A percentile compares a stretch with the other conserved stretches of the same genome.
phyloP scores from a whole-genome alignment of 768 basidiomycete genomes.

The Termitomyces heimii region DNA sequence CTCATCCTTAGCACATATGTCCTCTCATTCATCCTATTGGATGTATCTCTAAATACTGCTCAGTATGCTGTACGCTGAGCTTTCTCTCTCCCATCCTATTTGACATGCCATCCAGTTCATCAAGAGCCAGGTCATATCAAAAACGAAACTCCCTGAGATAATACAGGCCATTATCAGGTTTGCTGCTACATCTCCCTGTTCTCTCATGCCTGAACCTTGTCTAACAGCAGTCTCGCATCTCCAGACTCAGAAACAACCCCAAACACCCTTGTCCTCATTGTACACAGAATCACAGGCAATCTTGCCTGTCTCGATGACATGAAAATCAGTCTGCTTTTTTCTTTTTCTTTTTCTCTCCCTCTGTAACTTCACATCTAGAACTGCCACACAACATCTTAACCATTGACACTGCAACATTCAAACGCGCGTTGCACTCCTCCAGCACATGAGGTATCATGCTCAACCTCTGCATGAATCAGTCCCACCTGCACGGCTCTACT shows the following conservation, averaged over 20 bases:
- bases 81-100: background rate
- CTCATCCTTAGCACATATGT: conserved; percentile 69
- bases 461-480: conserved; percentile 49
- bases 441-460: conserved; percentile 58
- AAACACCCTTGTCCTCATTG: conserved; percentile 63
- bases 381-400: conserved; percentile 68
- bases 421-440: conserved; percentile 52
- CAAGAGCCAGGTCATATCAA: conserved; percentile 65
- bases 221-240: conserved; percentile 57
- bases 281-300: conserved; percentile 49
- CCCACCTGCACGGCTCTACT: conserved; percentile 43
- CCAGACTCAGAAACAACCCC: conserved; percentile 71
- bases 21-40: background rate
- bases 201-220: background rate
- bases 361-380: conserved; percentile 30
- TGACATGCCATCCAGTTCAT: conserved; percentile 50
- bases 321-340: conserved; percentile 58
- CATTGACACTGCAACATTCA: conserved; percentile 60
- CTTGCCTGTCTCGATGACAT: conserved; percentile 67
- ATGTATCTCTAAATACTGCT: background rate
- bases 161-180: conserved; percentile 72
- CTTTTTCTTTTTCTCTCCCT: background rate
- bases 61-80: conserved; percentile 61
- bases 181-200: background rate
- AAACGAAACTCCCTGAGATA: conserved; percentile 60